Evolutionary conservation across 768 basidiomycete species (phyloP), one percentile per base, ranked within the genome.

Genomic region (Termitomyces sp.): DNA sequence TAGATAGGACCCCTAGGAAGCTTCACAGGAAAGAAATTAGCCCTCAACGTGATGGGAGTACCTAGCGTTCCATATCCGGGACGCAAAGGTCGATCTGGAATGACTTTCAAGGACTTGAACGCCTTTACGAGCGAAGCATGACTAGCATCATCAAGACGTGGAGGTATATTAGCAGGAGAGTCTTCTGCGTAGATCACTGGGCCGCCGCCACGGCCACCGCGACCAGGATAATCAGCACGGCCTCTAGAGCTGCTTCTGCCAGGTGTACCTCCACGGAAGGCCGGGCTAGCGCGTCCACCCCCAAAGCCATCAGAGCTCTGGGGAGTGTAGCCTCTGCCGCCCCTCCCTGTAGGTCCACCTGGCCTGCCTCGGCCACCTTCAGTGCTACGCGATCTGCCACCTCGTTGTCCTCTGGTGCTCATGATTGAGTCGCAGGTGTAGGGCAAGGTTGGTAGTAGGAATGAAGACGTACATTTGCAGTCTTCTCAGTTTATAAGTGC

Each of bases 1-100:
- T 79, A 84, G 6, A 85, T 66, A 0, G 74, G 72, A 0, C 75
- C 74, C 47, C 78, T 76, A 2, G 78, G 77, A n/a, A 81, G 64
- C 34, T 67, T 76, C 12, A 88, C 64, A 0, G 83, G 65, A 67
- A 87, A 87, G 70, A 87, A 87, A 66, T 88, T 89, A 22, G 86
- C 77, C 1, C 88, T 77, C 16, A 88, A 68, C 0, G 69, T 78
- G 61, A 84, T 76, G 0, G 75, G 62, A 9, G 54, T 73, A 27
- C 86, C 86, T 3, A 70, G 60, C 0, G 78, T 83, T 9, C 86
- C 85, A 60, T 72, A 88, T 0, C 82, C 83, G 1, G 85, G 83
- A 20, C 85, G 78, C 7, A 82, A 70, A 11, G 85, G 85, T 8
- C 73, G 72, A 31, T 72, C 72, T 4, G 73, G 70, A 2, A 67